phyloP scores from a whole-genome alignment of 371 early-diverging fungal species.

The Circinella umbellata region DNA sequence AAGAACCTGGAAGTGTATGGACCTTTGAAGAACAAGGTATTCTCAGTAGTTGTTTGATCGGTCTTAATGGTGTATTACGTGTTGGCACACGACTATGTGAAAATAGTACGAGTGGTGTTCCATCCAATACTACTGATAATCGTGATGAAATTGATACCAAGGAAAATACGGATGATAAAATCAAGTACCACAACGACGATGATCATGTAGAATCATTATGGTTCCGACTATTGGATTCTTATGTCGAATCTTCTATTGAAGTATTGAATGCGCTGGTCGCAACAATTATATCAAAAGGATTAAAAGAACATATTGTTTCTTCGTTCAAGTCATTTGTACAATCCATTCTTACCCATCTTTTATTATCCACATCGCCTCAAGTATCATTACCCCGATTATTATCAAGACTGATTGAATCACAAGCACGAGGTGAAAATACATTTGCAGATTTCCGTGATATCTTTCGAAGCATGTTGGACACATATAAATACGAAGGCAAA shows the following conservation, averaged over 20 bases:
- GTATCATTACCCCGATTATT: slow-evolving; percentile 72
- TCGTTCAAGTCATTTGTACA: slow-evolving; percentile 71
- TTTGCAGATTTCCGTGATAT: slow-evolving; percentile 79
- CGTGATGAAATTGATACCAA: no score
- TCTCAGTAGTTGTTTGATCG: slow-evolving; percentile 58
- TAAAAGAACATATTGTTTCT: slow-evolving; percentile 48
- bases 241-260: slow-evolving; percentile 59
- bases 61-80: slow-evolving; percentile 62
- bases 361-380: slow-evolving; percentile 69
- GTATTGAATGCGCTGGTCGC: slow-evolving; percentile 30
- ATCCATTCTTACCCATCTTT: slow-evolving; percentile 63
- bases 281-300: slow-evolving; percentile 23
- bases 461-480: slow-evolving; percentile 77
- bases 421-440: slow-evolving; percentile 58
- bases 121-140: slow-evolving; percentile 35
- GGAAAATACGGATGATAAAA: no score
- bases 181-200: background rate
- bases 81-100: slow-evolving; percentile 66
- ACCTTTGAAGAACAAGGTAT: slow-evolving; percentile 61
- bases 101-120: slow-evolving; percentile 36
- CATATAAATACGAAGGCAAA: slow-evolving; percentile 78
- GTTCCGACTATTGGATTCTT: slow-evolving; percentile 70
- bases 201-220: slow-evolving; percentile 62
- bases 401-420: slow-evolving; percentile 65
- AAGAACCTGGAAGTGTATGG: slow-evolving; percentile 39